Conservation (phyloP, 345 rosid species). For the Arabis hirsuta region DNA sequence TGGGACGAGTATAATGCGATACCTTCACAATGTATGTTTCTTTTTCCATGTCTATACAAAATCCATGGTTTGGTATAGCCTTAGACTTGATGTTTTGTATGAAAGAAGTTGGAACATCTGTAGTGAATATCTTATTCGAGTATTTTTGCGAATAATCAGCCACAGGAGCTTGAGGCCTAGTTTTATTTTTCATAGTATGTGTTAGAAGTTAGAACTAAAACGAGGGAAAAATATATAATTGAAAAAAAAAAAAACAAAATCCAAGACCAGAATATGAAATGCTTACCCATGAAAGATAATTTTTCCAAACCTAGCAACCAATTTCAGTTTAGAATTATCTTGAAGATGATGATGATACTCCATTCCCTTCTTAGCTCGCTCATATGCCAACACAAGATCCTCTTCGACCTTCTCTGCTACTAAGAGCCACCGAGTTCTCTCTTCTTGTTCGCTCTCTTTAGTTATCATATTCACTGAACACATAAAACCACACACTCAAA, state of each 20-base stretch:
- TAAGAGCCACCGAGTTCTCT: slow-evolving; percentile 47
- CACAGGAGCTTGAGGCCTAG: slow-evolving; percentile 25
- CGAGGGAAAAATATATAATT: not conserved
- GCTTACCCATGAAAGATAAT: slow-evolving; percentile 50
- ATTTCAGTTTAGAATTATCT: slow-evolving; percentile 45
- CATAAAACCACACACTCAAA: not conserved
- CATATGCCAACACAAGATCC: slow-evolving; percentile 52
- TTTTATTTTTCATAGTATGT: not conserved
- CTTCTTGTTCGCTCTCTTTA: slow-evolving; percentile 33
- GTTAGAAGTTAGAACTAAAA: slow-evolving; percentile 10
- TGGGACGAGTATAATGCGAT: slow-evolving; percentile 40
- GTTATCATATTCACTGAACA: slow-evolving; percentile 22
- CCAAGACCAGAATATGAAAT: slow-evolving; percentile 16
- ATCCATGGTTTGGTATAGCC: slow-evolving; percentile 48
- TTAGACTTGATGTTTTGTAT: slow-evolving; percentile 39
- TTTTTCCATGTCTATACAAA: slow-evolving; percentile 45
- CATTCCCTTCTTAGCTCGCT: slow-evolving; percentile 41
- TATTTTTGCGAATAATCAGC: slow-evolving; percentile 39
- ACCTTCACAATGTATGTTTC: slow-evolving; percentile 58
- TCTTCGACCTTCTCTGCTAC: slow-evolving; percentile 55
- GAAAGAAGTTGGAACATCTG: slow-evolving; percentile 51
- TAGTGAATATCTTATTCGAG: slow-evolving; percentile 40
- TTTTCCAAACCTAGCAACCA: slow-evolving; percentile 70
- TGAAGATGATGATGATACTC: too few species aligned
- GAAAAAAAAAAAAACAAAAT: not conserved